Base-by-base conservation (phyloP, 495 filamentous ascomycete species). In the Penicillium cosmopolitanum region DNA sequence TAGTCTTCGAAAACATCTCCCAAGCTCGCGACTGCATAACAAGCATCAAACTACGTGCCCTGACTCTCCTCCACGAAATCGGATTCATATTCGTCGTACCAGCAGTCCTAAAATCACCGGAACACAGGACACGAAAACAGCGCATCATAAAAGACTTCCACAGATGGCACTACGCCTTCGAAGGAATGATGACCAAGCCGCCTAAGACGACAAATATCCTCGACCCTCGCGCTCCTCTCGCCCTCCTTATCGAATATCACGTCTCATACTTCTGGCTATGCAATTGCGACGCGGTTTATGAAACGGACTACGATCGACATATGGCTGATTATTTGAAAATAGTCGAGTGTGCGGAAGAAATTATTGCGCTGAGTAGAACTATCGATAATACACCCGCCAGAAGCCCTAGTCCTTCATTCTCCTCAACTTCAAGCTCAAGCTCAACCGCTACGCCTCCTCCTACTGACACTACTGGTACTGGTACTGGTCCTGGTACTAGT, bases 221-320 rank as follows among this genome's bases (percentile, higher is more conserved):
- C 0, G 67, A 69, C 44, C 57, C 62, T 15, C 63, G 63, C 1
- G 64, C 58, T 5, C 62, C 66, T 0, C 43, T 68, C 0, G 18
- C 50, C 11, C 16, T 71, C 0, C 44, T 48, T 12, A 57, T 62
- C 15, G 47, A 56, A 21, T 60, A 58, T 19, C 34, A 56, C 5
- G 50, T 53, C 5, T 58, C 58, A 4, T 8, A 52, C 6, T 57
- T 65, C 8, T 71, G 63, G 63, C 23, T 63, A 0, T 25, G 33
- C 6, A 61, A 36, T 10, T 63, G 58, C 21, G 19, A 57, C 9
- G 16, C 52, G 1, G 44, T 31, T 46, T 47, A 61, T 15, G 58
- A 68, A 19, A 54, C 57, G 12, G 19, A 38, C 6, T 66, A 58
- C 19, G 68, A 71, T 46, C 42, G 43, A 3, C 54, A 57, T 25